Percentiles rank a stretch among this genome's conserved stretches.
Conservation (phyloP, 371 early-diverging fungal genomes). For the Nematocida ausubeli region DNA sequence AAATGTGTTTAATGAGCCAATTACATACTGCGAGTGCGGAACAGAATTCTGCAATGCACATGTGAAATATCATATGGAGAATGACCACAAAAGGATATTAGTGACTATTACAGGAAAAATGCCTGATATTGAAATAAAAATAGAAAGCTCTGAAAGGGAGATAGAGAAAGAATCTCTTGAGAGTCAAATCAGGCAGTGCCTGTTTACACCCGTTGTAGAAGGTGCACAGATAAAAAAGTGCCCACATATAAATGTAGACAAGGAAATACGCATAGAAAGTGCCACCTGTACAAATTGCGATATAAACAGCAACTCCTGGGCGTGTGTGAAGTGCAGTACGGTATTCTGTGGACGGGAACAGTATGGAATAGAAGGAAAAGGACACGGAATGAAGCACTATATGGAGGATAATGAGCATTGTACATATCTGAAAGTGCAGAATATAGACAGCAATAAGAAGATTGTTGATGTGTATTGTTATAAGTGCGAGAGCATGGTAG, state of each 20-base stretch:
- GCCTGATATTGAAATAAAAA: slow-evolving; percentile 20
- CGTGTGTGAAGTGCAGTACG: slow-evolving; percentile 71
- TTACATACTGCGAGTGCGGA: slow-evolving; percentile 22
- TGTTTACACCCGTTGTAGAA: neutral
- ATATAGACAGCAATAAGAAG: slow-evolving; percentile 37
- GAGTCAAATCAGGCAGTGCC: neutral
- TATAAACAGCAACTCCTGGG: slow-evolving; percentile 73
- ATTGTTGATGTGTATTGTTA: slow-evolving; percentile 61
- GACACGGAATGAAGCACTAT: slow-evolving; percentile 84
- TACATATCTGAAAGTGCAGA: slow-evolving; percentile 70
- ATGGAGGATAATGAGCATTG: slow-evolving; percentile 74
- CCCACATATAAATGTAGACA: neutral
- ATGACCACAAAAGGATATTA: neutral
- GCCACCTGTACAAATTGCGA: slow-evolving; percentile 76
- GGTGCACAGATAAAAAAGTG: neutral
- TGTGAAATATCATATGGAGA: neutral
- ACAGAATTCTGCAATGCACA: slow-evolving; percentile 14
- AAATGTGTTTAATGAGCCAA: neutral
- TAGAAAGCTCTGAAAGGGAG: neutral
- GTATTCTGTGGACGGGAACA: slow-evolving; percentile 75
- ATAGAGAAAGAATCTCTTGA: neutral
- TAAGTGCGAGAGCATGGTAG: slow-evolving; percentile 58
- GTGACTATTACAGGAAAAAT: neutral
- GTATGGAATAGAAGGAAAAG: slow-evolving; percentile 95
- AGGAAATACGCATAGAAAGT: neutral